These are phyloP conservation scores for Argentina anserina DNA, from an alignment of 306 rosid genomes.

Conservation along the genomic window DNA sequence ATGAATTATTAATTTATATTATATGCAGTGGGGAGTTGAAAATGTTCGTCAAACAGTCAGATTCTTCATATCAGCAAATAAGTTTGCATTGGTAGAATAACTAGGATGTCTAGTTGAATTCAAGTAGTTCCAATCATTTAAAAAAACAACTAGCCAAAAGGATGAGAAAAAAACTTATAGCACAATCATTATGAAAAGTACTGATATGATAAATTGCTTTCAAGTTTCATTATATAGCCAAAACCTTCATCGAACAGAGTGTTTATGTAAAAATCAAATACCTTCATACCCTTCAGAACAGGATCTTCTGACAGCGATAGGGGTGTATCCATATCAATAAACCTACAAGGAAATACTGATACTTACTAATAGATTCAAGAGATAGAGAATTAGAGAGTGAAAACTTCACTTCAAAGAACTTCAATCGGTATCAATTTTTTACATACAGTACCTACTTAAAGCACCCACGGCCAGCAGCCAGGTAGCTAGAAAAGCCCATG, in stretches of 20 bases:
- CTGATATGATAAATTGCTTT: no score
- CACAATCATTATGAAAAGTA: background rate
- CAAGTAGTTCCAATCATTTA: background rate
- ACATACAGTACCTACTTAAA: conserved; percentile 46
- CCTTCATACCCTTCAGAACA: conserved; percentile 86
- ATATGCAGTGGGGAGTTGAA: conserved; percentile 6
- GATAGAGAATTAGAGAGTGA: background rate
- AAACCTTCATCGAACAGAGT: background rate
- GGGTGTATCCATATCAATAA: conserved; percentile 82
- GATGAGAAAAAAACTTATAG: conserved; percentile 4
- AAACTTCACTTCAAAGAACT: background rate
- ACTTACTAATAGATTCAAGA: conserved; percentile 4
- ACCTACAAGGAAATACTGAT: conserved; percentile 39
- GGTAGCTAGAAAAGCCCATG: conserved; percentile 89
- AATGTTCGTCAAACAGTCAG: conserved; percentile 8
- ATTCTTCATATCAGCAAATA: conserved; percentile 33
- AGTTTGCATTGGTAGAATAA: conserved; percentile 3
- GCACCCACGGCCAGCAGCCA: conserved; percentile 88
- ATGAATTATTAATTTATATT: no score
- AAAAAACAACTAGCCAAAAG: background rate
- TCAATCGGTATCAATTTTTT: background rate
- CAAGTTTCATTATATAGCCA: no score
- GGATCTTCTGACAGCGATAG: conserved; percentile 74
- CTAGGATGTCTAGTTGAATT: background rate
- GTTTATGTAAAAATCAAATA: conserved; percentile 18